These are phyloP conservation scores for Blastocladiella emersonii DNA, from an alignment of 371 early-diverging fungal genomes.

Conservation along the genomic window DNA sequence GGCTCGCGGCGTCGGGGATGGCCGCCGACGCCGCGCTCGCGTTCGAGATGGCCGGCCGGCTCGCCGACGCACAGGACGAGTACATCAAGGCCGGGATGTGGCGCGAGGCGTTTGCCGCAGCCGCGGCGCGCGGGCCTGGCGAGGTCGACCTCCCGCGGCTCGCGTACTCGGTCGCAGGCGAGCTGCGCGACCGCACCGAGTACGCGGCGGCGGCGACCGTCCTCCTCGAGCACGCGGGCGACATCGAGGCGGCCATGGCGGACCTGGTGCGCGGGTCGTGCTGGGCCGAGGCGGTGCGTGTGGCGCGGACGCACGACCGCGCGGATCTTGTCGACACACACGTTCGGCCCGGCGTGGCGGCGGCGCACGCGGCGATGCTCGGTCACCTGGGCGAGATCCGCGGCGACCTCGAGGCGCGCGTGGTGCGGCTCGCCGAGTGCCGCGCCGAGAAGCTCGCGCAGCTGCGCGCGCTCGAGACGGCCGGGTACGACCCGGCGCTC, in stretches of 20 bases:
- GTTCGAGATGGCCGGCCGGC: constrained; percentile 48
- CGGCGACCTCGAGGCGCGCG: constrained; percentile 46
- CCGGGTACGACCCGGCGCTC: constrained; percentile 40
- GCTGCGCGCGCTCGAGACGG: background rate
- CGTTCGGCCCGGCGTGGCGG: constrained; percentile 50
- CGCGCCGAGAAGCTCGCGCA: constrained; percentile 13
- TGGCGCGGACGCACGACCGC: constrained; percentile 19
- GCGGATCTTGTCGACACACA: constrained; percentile 57
- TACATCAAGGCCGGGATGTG: constrained; percentile 50
- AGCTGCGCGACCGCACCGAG: constrained; percentile 5
- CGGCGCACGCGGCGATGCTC: constrained; percentile 33
- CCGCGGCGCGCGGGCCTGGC: no score
- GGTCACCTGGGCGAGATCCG: constrained; percentile 62
- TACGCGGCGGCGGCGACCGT: constrained; percentile 21
- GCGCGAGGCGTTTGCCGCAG: constrained; percentile 43
- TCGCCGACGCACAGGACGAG: constrained; percentile 46
- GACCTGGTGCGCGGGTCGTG: constrained; percentile 15
- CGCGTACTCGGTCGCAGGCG: background rate
- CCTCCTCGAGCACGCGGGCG: constrained; percentile 21
- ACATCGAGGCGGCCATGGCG: constrained; percentile 20
- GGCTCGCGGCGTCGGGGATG: constrained; percentile 23
- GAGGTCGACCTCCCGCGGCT: background rate
- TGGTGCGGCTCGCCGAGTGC: constrained; percentile 21
- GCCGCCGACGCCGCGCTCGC: constrained; percentile 56
- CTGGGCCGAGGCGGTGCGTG: constrained; percentile 24